Conservation (phyloP, 140 eudicot genomes). For the Erigeron philadelphicus region DNA sequence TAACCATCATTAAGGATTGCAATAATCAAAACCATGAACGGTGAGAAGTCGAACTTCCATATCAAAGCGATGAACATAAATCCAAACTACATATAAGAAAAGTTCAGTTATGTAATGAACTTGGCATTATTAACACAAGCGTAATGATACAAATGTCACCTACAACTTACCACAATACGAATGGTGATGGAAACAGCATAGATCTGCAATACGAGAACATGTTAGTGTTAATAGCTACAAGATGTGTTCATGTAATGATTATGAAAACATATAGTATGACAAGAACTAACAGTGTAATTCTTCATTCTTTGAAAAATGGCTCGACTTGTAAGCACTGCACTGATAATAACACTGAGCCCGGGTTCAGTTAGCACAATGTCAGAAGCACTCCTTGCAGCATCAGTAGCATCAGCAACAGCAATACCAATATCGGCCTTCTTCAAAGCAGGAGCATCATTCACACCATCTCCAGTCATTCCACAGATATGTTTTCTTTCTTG, state of each 20-base stretch:
- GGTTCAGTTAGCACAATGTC: conserved; percentile 75
- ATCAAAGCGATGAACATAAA: conserved; percentile 73
- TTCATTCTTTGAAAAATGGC: conserved; percentile 80
- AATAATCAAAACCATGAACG: conserved; percentile 68
- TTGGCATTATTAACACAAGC: not conserved
- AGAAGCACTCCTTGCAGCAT: conserved; percentile 80
- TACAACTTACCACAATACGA: conserved; percentile 70
- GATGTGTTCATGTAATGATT: not conserved
- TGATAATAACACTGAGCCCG: conserved; percentile 63
- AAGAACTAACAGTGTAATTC: conserved; percentile 57
- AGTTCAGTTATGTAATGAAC: not conserved
- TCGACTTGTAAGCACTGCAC: conserved; percentile 72
- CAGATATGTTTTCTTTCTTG: conserved; percentile 70
- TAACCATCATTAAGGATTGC: conserved; percentile 65
- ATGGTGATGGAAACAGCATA: conserved; percentile 76
- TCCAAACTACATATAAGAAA: conserved; percentile 50
- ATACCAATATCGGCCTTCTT: conserved; percentile 76
- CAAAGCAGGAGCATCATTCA: conserved; percentile 78
- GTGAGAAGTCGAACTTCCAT: conserved; percentile 73
- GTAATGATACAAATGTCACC: conserved; percentile 10
- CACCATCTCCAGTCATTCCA: conserved; percentile 90
- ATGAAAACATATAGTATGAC: not conserved
- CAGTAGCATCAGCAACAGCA: conserved; percentile 81
- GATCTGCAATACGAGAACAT: conserved; percentile 37
- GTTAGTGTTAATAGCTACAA: not conserved